Percentiles rank a stretch among this genome's conserved stretches.
Evolutionary conservation across 1,284 basidiomycete genomes (phyloP).

Genomic region (Spongispora temasekensis): DNA sequence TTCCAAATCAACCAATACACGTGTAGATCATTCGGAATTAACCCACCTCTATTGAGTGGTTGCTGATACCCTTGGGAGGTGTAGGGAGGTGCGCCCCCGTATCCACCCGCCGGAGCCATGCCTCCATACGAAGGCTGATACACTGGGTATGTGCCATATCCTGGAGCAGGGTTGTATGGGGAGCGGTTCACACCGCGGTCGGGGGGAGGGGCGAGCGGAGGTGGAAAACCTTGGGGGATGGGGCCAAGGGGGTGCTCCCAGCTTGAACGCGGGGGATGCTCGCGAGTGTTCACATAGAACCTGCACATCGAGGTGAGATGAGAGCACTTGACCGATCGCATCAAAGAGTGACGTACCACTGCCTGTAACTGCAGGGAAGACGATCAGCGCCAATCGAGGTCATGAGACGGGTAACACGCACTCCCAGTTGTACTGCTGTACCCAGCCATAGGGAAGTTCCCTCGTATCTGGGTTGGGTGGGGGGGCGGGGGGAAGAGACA

Average conservation of each 20-base stretch:
- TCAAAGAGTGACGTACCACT: conserved; percentile 51
- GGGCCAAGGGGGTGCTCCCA: conserved; percentile 68
- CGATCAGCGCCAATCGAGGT: conserved; percentile 21
- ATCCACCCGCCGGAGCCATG: conserved; percentile 21
- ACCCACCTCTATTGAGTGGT: conserved; percentile 22
- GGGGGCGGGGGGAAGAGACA: conserved; percentile 33
- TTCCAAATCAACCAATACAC: not conserved
- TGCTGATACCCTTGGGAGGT: not conserved
- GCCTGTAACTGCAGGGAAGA: conserved; percentile 53
- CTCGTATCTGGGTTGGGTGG: conserved; percentile 64
- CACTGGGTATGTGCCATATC: conserved; percentile 25
- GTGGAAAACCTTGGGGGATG: conserved; percentile 40
- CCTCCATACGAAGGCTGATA: conserved; percentile 17
- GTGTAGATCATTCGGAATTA: not conserved
- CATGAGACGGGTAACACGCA: conserved; percentile 39
- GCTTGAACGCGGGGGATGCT: conserved; percentile 59
- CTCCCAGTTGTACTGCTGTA: conserved; percentile 67
- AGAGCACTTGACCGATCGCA: not conserved
- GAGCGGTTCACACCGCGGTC: conserved; percentile 33
- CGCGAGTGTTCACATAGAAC: conserved; percentile 70
- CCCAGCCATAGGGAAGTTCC: conserved; percentile 67
- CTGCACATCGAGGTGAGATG: conserved; percentile 42
- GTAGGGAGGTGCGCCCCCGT: conserved; percentile 5
- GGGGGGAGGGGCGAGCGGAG: conserved; percentile 40
- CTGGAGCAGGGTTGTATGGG: conserved; percentile 31